These are phyloP conservation scores for Kingdonia uniflora DNA, from an alignment of 164 flowering plant species.

Conservation along the genomic window DNA sequence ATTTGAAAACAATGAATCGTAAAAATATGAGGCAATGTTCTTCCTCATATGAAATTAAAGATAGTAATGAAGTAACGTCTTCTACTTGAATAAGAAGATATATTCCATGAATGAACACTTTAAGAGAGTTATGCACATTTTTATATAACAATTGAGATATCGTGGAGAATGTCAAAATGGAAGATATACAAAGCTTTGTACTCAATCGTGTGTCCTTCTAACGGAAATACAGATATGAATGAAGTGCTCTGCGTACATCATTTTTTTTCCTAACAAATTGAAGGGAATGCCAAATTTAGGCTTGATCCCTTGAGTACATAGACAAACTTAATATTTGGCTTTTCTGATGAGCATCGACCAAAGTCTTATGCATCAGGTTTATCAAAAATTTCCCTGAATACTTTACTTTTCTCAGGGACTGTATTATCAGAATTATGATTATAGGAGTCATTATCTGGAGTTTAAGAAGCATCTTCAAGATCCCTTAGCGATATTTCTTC, in stretches of 20 bases:
- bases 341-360: slow-evolving; percentile 5
- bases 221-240: slow-evolving; percentile 75
- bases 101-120: too few relatives aligned
- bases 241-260: slow-evolving; percentile 77
- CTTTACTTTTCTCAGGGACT: slow-evolving; percentile 9
- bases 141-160: neutral
- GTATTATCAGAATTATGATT: slow-evolving; percentile 17
- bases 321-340: slow-evolving; percentile 51
- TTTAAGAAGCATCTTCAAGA: slow-evolving; percentile 21
- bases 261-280: slow-evolving; percentile 79
- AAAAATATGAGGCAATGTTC: too few relatives aligned
- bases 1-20: too few relatives aligned
- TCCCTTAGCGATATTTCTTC: slow-evolving; percentile 20
- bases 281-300: slow-evolving; percentile 81
- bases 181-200: too few relatives aligned
- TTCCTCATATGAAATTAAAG: too few relatives aligned
- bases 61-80: too few relatives aligned
- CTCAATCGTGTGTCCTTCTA: slow-evolving; percentile 21
- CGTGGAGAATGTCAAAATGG: too few relatives aligned
- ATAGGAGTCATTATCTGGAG: slow-evolving; percentile 4
- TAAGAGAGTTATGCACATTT: slow-evolving; percentile 1
- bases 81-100: too few relatives aligned
- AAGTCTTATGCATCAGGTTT: slow-evolving; percentile 4
- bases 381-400: slow-evolving; percentile 13
- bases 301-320: slow-evolving; percentile 89